phyloP scores from a whole-genome alignment of 2,329 filamentous ascomycete genomes.

The Hypoxylon sp. region DNA sequence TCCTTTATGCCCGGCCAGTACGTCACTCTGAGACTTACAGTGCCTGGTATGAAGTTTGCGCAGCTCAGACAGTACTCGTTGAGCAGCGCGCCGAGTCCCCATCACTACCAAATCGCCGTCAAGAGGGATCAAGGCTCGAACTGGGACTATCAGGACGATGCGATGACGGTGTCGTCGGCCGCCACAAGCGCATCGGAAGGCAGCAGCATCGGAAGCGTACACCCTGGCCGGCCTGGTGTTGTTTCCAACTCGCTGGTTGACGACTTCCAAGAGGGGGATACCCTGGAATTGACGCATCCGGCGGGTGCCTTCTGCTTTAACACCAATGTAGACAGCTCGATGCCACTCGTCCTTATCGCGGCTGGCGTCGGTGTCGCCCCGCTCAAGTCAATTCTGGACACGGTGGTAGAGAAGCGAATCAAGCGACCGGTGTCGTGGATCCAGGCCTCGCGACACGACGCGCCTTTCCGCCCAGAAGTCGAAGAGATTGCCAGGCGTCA shows the following conservation, averaged over 20 bases:
- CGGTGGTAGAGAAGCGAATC: constrained; percentile 54
- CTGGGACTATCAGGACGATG: constrained; percentile 36
- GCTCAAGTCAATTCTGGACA: constrained; percentile 67
- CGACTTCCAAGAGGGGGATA: constrained; percentile 65
- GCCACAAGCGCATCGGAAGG: constrained; percentile 45
- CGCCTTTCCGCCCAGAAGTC: constrained; percentile 64
- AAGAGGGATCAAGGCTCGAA: constrained; percentile 69
- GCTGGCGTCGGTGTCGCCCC: constrained; percentile 68
- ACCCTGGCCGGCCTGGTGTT: constrained; percentile 58
- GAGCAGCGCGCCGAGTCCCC: constrained; percentile 67
- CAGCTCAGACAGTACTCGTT: constrained; percentile 79
- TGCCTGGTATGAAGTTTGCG: constrained; percentile 63
- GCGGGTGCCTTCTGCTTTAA: constrained; percentile 68
- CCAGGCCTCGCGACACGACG: constrained; percentile 61
- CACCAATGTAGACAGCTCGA: constrained; percentile 49
- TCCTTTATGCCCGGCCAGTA: constrained; percentile 75
- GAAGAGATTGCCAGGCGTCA: constrained; percentile 50
- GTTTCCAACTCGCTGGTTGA: constrained; percentile 76
- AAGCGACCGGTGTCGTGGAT: constrained; percentile 64
- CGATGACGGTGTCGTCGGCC: constrained; percentile 41
- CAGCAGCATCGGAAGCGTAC: constrained; percentile 43
- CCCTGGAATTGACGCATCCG: constrained; percentile 72
- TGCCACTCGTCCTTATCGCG: constrained; percentile 67
- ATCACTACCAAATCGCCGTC: constrained; percentile 74
- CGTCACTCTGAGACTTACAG: constrained; percentile 67